Evolutionary conservation across 2,329 filamentous ascomycete genomes (phyloP).

Genomic region (Penicillium capsulatum): DNA sequence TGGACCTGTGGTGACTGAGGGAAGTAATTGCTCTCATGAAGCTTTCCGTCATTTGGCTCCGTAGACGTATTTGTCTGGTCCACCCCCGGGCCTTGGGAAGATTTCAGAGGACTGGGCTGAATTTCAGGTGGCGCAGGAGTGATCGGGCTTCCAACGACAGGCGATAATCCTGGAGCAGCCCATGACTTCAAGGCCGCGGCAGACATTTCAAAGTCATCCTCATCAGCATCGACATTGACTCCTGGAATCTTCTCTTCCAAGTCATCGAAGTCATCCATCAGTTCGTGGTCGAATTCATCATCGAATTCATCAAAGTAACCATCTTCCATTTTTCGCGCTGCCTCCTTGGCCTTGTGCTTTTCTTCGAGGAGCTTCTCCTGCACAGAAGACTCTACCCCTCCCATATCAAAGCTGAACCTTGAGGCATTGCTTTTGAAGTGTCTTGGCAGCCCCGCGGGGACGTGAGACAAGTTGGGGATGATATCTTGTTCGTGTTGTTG

Average conservation of each 20-base stretch:
- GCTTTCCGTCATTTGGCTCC: not conserved
- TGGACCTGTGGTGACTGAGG: not conserved
- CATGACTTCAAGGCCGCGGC: constrained; percentile 31
- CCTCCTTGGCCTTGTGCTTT: constrained; percentile 55
- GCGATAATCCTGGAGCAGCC: constrained; percentile 34
- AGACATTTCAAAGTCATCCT: constrained; percentile 34
- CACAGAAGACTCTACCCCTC: constrained; percentile 52
- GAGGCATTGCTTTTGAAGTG: constrained; percentile 56
- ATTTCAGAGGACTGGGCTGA: not conserved
- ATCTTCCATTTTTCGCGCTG: constrained; percentile 37
- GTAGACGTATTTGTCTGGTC: no score
- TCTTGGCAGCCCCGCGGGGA: constrained; percentile 39
- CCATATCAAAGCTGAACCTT: constrained; percentile 63
- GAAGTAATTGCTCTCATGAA: not conserved
- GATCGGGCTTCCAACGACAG: constrained; percentile 34
- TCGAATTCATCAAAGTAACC: constrained; percentile 40
- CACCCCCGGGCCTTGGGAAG: no score
- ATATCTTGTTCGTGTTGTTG: constrained; percentile 29
- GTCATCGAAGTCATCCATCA: constrained; percentile 42
- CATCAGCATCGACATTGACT: constrained; percentile 46
- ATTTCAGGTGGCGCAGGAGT: constrained; percentile 22
- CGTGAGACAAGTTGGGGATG: constrained; percentile 29
- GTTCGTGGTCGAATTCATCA: constrained; percentile 45
- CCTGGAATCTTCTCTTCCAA: constrained; percentile 48
- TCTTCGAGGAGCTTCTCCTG: constrained; percentile 62